Conservation (phyloP, 352 stramenopile genomes). For the Aphanomyces euteiches region DNA sequence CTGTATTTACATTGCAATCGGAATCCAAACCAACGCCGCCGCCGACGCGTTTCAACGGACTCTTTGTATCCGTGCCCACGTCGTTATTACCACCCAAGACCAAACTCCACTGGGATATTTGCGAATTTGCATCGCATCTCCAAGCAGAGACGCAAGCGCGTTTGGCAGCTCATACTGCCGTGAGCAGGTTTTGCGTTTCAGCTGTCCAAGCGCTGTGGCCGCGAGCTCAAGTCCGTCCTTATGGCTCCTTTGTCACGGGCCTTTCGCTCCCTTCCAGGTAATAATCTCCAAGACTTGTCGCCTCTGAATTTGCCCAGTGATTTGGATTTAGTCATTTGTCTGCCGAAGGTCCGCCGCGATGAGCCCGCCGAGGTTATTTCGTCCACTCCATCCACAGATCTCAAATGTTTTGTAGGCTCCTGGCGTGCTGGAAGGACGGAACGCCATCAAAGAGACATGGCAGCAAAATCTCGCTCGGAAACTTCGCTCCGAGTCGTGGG, state of each 20-base stretch:
- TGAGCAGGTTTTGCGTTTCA: constrained; percentile 68
- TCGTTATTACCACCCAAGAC: constrained; percentile 76
- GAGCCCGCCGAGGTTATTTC: constrained; percentile 75
- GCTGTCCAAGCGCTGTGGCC: constrained; percentile 91
- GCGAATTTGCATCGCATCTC: constrained; percentile 75
- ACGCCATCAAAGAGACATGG: constrained; percentile 98
- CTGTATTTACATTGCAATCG: constrained; percentile 10
- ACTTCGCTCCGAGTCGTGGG: constrained; percentile 90
- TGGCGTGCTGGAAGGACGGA: constrained; percentile 95
- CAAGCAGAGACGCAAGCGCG: constrained; percentile 68
- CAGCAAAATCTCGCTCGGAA: constrained; percentile 96
- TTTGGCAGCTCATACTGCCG: constrained; percentile 67
- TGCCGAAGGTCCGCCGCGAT: constrained; percentile 96
- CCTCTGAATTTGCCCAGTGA: constrained; percentile 53
- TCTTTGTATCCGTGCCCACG: constrained; percentile 80
- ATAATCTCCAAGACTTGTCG: background rate
- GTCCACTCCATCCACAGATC: background rate
- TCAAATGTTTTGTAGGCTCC: constrained; percentile 49
- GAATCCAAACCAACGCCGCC: constrained; percentile 32
- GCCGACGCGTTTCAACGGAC: constrained; percentile 53
- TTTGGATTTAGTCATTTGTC: constrained; percentile 95
- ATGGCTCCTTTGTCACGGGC: constrained; percentile 95
- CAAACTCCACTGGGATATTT: constrained; percentile 86
- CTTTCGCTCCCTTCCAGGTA: constrained; percentile 91
- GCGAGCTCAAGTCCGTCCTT: constrained; percentile 94